A percentile compares a stretch with the other conserved stretches of the same genome.
These are phyloP conservation scores for Fusarium cicatricum DNA, from an alignment of 2,329 filamentous ascomycete genomes.

Conservation along the genomic window DNA sequence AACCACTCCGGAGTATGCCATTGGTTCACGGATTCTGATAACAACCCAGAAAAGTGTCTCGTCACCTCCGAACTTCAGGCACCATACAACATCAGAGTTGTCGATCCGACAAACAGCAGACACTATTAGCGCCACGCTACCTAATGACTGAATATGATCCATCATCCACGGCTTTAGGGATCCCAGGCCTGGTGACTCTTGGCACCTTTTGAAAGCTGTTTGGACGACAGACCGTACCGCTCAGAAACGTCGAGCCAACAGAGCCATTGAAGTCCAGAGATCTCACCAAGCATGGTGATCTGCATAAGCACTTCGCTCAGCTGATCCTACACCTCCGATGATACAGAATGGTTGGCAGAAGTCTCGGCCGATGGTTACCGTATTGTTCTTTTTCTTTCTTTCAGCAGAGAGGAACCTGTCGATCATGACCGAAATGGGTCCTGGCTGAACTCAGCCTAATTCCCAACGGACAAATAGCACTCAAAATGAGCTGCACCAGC, in stretches of 20 bases:
- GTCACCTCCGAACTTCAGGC: slow-evolving; percentile 15
- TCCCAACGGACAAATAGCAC: slow-evolving; percentile 4
- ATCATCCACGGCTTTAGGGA: no score
- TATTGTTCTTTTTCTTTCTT: not conserved
- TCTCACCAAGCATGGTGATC: slow-evolving; percentile 9
- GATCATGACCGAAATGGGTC: slow-evolving; percentile 28
- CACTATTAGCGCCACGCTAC: slow-evolving; percentile 3
- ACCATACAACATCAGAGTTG: slow-evolving; percentile 1
- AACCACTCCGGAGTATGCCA: slow-evolving; percentile 16
- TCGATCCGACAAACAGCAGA: slow-evolving; percentile 5
- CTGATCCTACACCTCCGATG: slow-evolving; percentile 15
- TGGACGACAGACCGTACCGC: no score
- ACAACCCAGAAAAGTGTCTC: no score
- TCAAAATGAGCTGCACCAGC: slow-evolving; percentile 3
- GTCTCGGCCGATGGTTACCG: not conserved
- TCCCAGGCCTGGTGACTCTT: no score
- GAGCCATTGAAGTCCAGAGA: slow-evolving; percentile 6
- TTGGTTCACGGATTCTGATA: no score
- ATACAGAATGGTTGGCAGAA: slow-evolving; percentile 23
- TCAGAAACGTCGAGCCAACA: not conserved
- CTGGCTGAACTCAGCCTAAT: slow-evolving; percentile 33
- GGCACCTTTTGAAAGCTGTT: not conserved
- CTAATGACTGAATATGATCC: slow-evolving; percentile 12
- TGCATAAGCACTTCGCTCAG: slow-evolving; percentile 19
- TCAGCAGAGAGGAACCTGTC: slow-evolving; percentile 30